A percentile compares a stretch with the other conserved stretches of the same genome.
These are phyloP conservation scores for Lepidium aucheri DNA, from an alignment of 345 rosid genomes.

Conservation along the genomic window DNA sequence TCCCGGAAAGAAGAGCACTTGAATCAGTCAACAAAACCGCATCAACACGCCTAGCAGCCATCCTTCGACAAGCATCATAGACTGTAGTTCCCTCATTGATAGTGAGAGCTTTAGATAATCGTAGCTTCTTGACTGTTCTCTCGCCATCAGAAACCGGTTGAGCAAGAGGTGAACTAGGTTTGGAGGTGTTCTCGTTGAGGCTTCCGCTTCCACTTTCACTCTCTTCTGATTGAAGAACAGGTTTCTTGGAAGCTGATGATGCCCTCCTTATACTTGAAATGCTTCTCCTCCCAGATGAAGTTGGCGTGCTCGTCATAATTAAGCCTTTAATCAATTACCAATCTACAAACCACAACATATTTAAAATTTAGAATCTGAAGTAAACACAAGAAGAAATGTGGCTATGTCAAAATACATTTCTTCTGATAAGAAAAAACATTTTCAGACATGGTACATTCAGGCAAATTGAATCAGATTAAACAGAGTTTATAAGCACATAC, in stretches of 20 bases:
- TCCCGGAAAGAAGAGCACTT: conserved; percentile 88
- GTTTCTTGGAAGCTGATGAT: conserved; percentile 25
- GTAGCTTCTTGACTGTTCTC: conserved; percentile 89
- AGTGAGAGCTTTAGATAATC: conserved; percentile 87
- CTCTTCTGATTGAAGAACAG: conserved; percentile 17
- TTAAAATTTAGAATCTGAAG: not conserved
- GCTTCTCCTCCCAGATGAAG: conserved; percentile 25
- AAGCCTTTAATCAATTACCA: not conserved
- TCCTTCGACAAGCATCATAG: conserved; percentile 82
- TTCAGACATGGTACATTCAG: not conserved
- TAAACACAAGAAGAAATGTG: not conserved
- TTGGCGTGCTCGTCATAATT: conserved; percentile 2
- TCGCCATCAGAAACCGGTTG: conserved; percentile 35
- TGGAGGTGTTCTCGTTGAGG: not conserved
- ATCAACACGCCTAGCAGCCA: conserved; percentile 81
- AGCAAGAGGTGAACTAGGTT: conserved; percentile 16
- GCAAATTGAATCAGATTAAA: not conserved
- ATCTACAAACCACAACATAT: not conserved
- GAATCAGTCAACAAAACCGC: conserved; percentile 85
- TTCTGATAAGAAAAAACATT: too few species aligned
- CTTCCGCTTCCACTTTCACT: conserved; percentile 4
- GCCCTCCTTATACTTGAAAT: conserved; percentile 7
- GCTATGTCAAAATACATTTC: not conserved
- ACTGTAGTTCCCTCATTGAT: conserved; percentile 89
- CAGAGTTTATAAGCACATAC: not conserved